These are phyloP conservation scores for Nyctanthes arbortristis DNA, from an alignment of 257 asterid species.

Conservation along the genomic window DNA sequence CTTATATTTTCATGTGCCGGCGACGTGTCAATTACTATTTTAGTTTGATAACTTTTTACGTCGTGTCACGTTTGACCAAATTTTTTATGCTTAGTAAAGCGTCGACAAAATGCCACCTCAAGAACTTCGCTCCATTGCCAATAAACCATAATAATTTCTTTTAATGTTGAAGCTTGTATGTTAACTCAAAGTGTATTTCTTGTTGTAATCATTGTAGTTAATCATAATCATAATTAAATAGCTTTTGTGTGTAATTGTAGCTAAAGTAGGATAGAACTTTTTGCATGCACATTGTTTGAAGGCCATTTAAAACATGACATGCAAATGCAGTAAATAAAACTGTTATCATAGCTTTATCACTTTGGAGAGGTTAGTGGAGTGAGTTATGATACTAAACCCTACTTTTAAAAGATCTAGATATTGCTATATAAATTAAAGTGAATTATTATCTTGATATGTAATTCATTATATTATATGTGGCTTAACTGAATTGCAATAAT, in stretches of 20 bases:
- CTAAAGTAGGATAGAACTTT: slow-evolving; percentile 11
- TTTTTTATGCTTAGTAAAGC: no score
- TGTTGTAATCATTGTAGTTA: no score
- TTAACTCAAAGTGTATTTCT: no score
- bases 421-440: neutral
- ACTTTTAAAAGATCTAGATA: slow-evolving; percentile 16
- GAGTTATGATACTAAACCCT: slow-evolving; percentile 13
- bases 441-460: slow-evolving; percentile 17
- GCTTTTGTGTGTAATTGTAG: no score
- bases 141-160: no score
- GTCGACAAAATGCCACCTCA: no score
- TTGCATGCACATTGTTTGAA: slow-evolving; percentile 33
- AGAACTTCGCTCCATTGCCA: no score
- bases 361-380: slow-evolving; percentile 24
- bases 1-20: no score
- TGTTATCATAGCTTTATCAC: slow-evolving; percentile 7
- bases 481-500: neutral
- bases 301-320: slow-evolving; percentile 32
- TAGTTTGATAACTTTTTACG: no score
- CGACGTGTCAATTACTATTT: no score
- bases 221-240: neutral
- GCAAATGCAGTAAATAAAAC: neutral
- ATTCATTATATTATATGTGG: slow-evolving; percentile 10
- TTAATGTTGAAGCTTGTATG: no score
- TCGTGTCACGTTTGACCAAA: no score